Percentiles rank a stretch among this genome's conserved stretches.
Evolutionary conservation across 2,329 filamentous ascomycete species (phyloP).

Genomic region (Huntiella omanensis): DNA sequence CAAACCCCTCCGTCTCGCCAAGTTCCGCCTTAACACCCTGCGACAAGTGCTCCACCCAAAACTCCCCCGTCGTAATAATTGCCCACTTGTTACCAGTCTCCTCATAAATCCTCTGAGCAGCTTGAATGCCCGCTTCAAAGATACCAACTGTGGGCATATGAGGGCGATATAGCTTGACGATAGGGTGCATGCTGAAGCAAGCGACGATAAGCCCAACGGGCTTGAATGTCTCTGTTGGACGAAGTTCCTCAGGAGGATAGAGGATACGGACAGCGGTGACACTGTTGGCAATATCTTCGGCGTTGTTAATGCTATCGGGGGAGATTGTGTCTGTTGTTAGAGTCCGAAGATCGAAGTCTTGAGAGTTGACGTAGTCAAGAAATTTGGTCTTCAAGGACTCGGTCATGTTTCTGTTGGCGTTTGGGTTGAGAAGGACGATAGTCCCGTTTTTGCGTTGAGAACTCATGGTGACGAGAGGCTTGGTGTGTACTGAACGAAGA

Average conservation of each 20-base stretch:
- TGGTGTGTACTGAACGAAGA: neutral
- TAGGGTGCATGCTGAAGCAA: constrained; percentile 71
- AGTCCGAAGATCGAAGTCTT: neutral
- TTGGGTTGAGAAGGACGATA: constrained; percentile 62
- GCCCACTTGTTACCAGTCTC: constrained; percentile 36
- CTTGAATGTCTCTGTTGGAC: constrained; percentile 29
- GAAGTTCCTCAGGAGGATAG: constrained; percentile 10
- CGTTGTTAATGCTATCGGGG: constrained; percentile 46
- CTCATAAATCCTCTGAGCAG: constrained; percentile 33
- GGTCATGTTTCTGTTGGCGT: constrained; percentile 58
- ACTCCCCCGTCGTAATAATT: constrained; percentile 71
- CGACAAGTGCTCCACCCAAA: constrained; percentile 59
- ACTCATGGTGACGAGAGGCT: neutral
- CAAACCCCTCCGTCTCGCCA: constrained; percentile 42
- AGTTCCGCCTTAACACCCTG: constrained; percentile 47
- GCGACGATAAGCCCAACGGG: constrained; percentile 53
- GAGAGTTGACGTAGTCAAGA: constrained; percentile 12
- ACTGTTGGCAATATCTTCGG: constrained; percentile 48
- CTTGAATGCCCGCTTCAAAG: constrained; percentile 63
- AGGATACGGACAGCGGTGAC: constrained; percentile 39
- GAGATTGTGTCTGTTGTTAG: neutral
- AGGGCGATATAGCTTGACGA: constrained; percentile 19
- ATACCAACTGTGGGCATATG: constrained; percentile 50
- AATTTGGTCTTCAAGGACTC: constrained; percentile 37
- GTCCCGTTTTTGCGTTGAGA: constrained; percentile 13